phyloP scores from a whole-genome alignment of 2,329 filamentous ascomycete genomes.

The Ceratocystis alfenasii region DNA sequence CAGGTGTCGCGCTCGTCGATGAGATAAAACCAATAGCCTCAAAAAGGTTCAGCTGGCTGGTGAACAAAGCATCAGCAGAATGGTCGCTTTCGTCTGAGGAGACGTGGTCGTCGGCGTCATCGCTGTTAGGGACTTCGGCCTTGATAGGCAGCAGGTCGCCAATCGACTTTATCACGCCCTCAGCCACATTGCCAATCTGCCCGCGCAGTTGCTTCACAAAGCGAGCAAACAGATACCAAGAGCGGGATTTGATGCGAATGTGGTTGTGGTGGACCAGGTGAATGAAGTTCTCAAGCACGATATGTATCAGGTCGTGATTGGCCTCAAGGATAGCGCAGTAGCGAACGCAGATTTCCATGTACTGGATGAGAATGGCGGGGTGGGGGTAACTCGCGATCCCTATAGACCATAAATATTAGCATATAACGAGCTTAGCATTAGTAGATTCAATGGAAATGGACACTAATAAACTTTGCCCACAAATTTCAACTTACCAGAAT shows the following conservation, averaged over 20 bases:
- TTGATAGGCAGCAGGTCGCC: slow-evolving; percentile 80
- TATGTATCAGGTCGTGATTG: slow-evolving; percentile 68
- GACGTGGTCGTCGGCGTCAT: slow-evolving; percentile 77
- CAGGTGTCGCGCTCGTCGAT: slow-evolving; percentile 62
- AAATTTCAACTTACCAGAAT: slow-evolving; percentile 53
- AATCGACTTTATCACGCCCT: slow-evolving; percentile 83
- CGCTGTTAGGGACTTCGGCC: slow-evolving; percentile 68
- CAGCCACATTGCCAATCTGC: slow-evolving; percentile 77
- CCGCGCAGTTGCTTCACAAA: slow-evolving; percentile 77
- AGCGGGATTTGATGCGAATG: slow-evolving; percentile 73
- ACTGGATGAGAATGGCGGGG: slow-evolving; percentile 84
- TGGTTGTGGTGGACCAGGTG: slow-evolving; percentile 79
- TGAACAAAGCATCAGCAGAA: slow-evolving; percentile 82
- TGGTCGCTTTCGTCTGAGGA: slow-evolving; percentile 87
- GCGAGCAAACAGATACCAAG: slow-evolving; percentile 94
- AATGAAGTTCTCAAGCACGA: slow-evolving; percentile 83
- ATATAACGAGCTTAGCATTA: slow-evolving; percentile 23
- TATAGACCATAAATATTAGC: slow-evolving; percentile 29
- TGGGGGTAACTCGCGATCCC: slow-evolving; percentile 78
- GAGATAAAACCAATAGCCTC: slow-evolving; percentile 90
- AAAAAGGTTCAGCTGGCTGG: slow-evolving; percentile 82
- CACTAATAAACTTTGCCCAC: background rate
- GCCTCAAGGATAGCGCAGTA: slow-evolving; percentile 89
- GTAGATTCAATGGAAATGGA: background rate
- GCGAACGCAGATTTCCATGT: slow-evolving; percentile 95